Evolutionary conservation across 208 protist species (phyloP), one percentile per base, ranked within the genome.

Genomic region (Acanthamoeba castellanii): DNA sequence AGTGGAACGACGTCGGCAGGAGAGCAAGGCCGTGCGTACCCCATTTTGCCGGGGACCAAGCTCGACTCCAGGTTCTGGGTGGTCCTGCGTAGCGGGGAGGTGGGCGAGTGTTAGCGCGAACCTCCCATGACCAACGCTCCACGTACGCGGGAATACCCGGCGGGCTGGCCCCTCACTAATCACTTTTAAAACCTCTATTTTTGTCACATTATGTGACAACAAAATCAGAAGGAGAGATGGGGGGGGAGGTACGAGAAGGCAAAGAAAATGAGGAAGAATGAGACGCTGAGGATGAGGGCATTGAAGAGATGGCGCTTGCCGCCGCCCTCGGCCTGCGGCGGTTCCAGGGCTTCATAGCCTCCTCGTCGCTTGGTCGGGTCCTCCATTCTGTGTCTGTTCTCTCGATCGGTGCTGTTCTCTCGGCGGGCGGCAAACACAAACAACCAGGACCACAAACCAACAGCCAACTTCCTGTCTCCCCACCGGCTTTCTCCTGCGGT

Each of bases 221-320:
- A 37, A 74, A 30, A 74, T 16, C 13, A 74, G 13, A 42, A 74
- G 32, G 37, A 45, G 34, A 50, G 37, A n/a, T 78, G 0, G 6
- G 22, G 37, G 37, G 30, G 14, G 1, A 8, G 13, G 37, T 68
- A 90, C 84, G 55, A 59, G 57, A 68, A 90, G 84, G 84, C 84
- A 47, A 90, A 90, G 84, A 90, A 90, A 30, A 90, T 59, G 57
- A 59, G 30, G 42, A 68, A 90, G 52, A 90, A 90, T 34, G 55
- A 59, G 11, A 37, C 9, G 52, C 84, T 90, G 18, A 90, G 84
- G n/a, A 66, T 27, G 30, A 90, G 84, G 30, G 57, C 84, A 25
- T 90, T 90, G 84, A 90, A 22, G 52, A 90, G 20, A 30, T 90
- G 84, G 20, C 84, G 84, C 84, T 59, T 90, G 47, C 84, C 84